These are phyloP conservation scores for Quercus glauca DNA, from an alignment of 306 rosid genomes.

Conservation along the genomic window DNA sequence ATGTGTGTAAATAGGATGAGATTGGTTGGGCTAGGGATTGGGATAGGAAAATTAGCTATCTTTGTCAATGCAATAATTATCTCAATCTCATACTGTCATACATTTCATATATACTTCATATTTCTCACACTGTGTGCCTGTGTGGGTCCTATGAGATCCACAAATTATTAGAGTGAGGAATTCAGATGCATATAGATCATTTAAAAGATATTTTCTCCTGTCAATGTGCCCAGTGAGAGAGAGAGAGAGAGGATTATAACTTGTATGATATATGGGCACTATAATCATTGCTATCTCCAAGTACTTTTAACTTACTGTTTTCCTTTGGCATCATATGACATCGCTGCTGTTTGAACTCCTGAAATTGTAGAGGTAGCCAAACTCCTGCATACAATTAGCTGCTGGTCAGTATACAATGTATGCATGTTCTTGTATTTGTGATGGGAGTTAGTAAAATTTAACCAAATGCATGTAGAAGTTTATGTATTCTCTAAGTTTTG, in stretches of 20 bases:
- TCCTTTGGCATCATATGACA: slow-evolving; percentile 20
- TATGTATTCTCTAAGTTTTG: neutral
- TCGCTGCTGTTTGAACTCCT: slow-evolving; percentile 36
- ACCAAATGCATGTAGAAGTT: neutral
- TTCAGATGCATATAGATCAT: too few species aligned
- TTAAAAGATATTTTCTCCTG: too few species aligned
- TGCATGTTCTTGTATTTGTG: neutral
- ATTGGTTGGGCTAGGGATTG: too few species aligned
- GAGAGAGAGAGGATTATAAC: neutral
- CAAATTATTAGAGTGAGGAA: too few species aligned
- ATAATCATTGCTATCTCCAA: neutral
- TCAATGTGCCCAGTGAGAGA: too few species aligned
- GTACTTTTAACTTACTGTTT: slow-evolving; percentile 41
- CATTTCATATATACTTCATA: too few species aligned
- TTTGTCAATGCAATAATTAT: too few species aligned
- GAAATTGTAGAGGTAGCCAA: slow-evolving; percentile 41
- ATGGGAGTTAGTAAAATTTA: neutral
- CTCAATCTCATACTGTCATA: too few species aligned
- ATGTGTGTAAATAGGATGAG: too few species aligned
- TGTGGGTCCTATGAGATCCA: neutral
- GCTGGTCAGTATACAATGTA: neutral
- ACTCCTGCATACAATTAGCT: slow-evolving; percentile 31
- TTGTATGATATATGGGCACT: neutral
- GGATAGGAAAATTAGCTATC: too few species aligned
- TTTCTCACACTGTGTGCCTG: too few species aligned